Evolutionary conservation across 306 rosid genomes (phyloP).

Genomic region (Oemleria cerasiformis): DNA sequence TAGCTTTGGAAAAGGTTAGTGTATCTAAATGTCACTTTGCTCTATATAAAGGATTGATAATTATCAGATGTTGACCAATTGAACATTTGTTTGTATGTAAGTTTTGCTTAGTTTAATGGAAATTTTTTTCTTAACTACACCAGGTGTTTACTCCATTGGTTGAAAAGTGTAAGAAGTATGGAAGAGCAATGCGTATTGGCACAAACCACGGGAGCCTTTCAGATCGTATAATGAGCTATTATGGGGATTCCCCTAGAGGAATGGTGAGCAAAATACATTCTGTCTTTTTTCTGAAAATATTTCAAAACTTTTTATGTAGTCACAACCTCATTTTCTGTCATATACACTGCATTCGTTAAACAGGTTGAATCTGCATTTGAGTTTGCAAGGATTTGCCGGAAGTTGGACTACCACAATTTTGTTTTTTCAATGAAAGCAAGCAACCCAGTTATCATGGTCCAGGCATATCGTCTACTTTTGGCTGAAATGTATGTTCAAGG

Average conservation of each 20-base stretch:
- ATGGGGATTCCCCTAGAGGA: conserved; percentile 99
- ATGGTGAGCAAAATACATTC: conserved; percentile 56
- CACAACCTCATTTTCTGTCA: conserved; percentile 8
- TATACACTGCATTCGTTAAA: conserved; percentile 23
- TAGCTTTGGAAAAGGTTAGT: neutral
- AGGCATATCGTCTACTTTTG: conserved; percentile 89
- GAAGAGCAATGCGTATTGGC: conserved; percentile 99
- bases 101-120: neutral
- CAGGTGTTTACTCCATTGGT: conserved; percentile 95
- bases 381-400: conserved; percentile 95
- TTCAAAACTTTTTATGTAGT: conserved; percentile 10
- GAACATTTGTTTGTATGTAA: conserved; percentile 5
- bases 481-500: conserved; percentile 98
- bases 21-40: conserved; percentile 6
- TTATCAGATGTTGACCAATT: neutral
- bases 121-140: neutral
- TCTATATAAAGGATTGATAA: neutral
- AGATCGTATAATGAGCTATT: conserved; percentile 99
- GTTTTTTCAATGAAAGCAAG: conserved; percentile 98
- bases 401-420: conserved; percentile 88
- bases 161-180: conserved; percentile 94
- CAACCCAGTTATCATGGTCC: conserved; percentile 98
- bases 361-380: conserved; percentile 99
- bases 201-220: conserved; percentile 99
- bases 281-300: conserved; percentile 17